Evolutionary conservation across 2,329 filamentous ascomycete genomes (phyloP).

Genomic region (Fusarium hostae): DNA sequence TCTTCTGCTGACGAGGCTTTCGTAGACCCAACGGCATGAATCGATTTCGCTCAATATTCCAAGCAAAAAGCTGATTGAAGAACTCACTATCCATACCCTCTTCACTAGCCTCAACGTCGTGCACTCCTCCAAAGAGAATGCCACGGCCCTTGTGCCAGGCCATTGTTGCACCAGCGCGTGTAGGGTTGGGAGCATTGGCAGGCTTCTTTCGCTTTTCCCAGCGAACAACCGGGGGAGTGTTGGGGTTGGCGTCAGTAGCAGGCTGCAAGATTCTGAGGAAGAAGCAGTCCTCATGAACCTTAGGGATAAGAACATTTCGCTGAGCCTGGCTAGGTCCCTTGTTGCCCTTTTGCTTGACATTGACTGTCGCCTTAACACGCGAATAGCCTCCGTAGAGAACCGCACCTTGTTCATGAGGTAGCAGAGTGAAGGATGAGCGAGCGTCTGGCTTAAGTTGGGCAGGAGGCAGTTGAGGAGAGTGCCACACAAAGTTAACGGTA

Average conservation of each 20-base stretch:
- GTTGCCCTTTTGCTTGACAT: slow-evolving; percentile 64
- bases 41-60: slow-evolving; percentile 94
- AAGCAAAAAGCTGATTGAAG: slow-evolving; percentile 90
- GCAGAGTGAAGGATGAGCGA: slow-evolving; percentile 88
- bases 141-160: slow-evolving; percentile 92
- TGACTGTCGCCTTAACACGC: slow-evolving; percentile 79
- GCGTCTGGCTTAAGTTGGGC: slow-evolving; percentile 90
- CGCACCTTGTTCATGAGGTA: slow-evolving; percentile 90
- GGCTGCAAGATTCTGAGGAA: slow-evolving; percentile 85
- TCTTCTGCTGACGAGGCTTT: slow-evolving; percentile 75
- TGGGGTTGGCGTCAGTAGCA: slow-evolving; percentile 70
- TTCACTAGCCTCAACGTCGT: slow-evolving; percentile 90
- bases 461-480: slow-evolving; percentile 77
- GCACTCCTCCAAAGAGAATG: slow-evolving; percentile 92
- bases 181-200: slow-evolving; percentile 85
- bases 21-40: slow-evolving; percentile 88
- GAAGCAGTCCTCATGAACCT: slow-evolving; percentile 96
- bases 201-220: slow-evolving; percentile 97
- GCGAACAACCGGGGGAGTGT: slow-evolving; percentile 76
- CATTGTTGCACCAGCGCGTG: slow-evolving; percentile 92
- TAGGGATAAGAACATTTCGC: slow-evolving; percentile 81
- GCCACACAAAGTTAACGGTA: slow-evolving; percentile 86
- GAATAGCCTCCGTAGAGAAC: slow-evolving; percentile 95
- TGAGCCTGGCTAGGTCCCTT: slow-evolving; percentile 70
- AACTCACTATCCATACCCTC: slow-evolving; percentile 98